A percentile compares a stretch with the other conserved stretches of the same genome.
phyloP scores from a whole-genome alignment of 169 alveolate genomes.

The Plasmodium adleri region DNA sequence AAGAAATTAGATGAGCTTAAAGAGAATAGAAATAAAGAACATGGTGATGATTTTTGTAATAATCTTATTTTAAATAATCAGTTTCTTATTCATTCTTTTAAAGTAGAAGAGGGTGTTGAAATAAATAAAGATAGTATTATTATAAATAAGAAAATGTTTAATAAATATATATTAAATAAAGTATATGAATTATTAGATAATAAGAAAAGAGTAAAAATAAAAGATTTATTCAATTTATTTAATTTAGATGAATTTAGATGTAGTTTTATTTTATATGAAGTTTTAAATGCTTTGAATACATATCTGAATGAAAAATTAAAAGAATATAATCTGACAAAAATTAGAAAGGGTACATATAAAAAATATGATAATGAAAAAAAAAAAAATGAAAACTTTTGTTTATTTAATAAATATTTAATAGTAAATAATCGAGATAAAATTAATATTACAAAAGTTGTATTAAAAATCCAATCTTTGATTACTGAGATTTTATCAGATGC shows the following conservation, averaged over 20 bases:
- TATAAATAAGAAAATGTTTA: constrained; percentile 52
- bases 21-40: background rate
- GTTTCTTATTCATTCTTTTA: constrained; percentile 16
- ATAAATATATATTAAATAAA: constrained; percentile 27
- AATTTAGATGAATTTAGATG: constrained; percentile 25
- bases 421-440: constrained; percentile 12
- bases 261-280: constrained; percentile 20
- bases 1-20: background rate
- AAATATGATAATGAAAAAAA: background rate
- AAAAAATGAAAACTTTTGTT: constrained; percentile 7
- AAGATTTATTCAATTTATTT: constrained; percentile 31
- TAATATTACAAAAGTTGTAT: constrained; percentile 19
- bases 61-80: constrained; percentile 23
- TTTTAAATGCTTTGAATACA: constrained; percentile 27
- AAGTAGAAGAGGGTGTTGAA: background rate
- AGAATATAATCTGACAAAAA: constrained; percentile 11
- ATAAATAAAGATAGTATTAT: constrained; percentile 4
- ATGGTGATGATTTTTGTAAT: background rate
- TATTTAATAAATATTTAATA: constrained; percentile 44
- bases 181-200: constrained; percentile 36
- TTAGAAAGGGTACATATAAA: background rate
- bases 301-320: constrained; percentile 40
- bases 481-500: constrained; percentile 19
- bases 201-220: constrained; percentile 32
- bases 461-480: constrained; percentile 33